Conservation (phyloP, 1,284 basidiomycete genomes). For the Melanopsichium pennsylvanicum region DNA sequence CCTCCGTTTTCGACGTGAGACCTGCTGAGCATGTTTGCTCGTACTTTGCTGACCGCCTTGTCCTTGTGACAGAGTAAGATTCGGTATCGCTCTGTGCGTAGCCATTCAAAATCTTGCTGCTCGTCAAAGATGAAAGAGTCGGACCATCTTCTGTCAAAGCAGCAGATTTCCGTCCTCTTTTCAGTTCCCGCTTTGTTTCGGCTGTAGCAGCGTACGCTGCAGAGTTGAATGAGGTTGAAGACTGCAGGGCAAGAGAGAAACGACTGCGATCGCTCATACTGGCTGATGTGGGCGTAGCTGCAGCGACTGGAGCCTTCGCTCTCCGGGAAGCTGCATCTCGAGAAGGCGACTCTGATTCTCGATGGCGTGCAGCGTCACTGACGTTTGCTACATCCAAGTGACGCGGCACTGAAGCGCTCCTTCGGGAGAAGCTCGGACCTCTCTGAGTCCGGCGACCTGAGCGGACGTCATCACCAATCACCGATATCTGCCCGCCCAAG, state of each 20-base stretch:
- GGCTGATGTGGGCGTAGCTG: conserved; percentile 5
- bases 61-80: conserved; percentile 1
- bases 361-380: background rate
- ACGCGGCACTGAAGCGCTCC: conserved; percentile 7
- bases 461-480: background rate
- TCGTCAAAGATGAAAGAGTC: conserved; percentile 12
- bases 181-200: background rate
- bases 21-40: background rate
- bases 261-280: conserved; percentile 20
- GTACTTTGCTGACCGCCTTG: conserved; percentile 24
- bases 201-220: background rate
- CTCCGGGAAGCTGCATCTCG: conserved; percentile 8
- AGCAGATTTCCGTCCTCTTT: background rate
- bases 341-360: conserved; percentile 7
- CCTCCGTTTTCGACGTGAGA: background rate
- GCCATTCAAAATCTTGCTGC: background rate
- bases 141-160: too few species aligned
- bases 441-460: background rate
- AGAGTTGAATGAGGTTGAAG: conserved; percentile 19
- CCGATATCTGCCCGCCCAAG: background rate
- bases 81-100: conserved; percentile 10
- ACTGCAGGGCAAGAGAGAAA: conserved; percentile 21
- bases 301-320: background rate
- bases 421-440: conserved; percentile 1
- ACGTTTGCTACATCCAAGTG: background rate